Base-by-base conservation (phyloP, 768 basidiomycete species). In the Russula brevipes region DNA sequence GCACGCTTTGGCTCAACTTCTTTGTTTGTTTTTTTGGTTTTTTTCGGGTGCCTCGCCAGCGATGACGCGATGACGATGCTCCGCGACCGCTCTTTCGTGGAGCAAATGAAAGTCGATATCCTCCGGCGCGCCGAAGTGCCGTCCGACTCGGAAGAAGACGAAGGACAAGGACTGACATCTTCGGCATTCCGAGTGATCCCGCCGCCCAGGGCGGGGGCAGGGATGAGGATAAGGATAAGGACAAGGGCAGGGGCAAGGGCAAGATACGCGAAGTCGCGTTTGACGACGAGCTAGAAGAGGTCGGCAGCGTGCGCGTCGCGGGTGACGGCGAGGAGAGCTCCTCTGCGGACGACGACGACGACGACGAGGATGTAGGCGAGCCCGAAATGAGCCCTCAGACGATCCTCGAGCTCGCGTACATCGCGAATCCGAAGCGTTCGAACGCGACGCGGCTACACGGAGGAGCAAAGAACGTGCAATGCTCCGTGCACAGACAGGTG, bases 81-180 rank as follows among this genome's bases (percentile, higher is more conserved):
- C 8, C 78, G 79, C 14, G 89, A 94, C 68, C 80, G 79, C 5
- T 73, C 78, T 1, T 82, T 82, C 69, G 78, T 83, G n/a, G 85
- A 86, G 46, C 76, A 86, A 66, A 88, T 94, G 83, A 94, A 95
- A 70, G 83, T 84, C 1, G 87, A 89, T 58, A 94, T 94, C 68
- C 78, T 94, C 14, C 82, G 90, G 33, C 81, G 88, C 4, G 87
- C 84, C 0, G 88, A 94, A 69, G 83, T 78, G 17, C 80, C 86
- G 42, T 79, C 80, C 0, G 83, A 82, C 50, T 55, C 58, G 3
- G 79, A 82, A 33, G 85, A 86, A n/a, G 87, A 85, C 11, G 85
- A 73, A 17, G 74, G 24, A 24, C 24, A 24, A 24, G 24, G 24
- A 24, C 24, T 74, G 9, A 74, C n/a, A 69, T 57, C 51, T 74